Base-by-base conservation (phyloP, 305 asterid genomes). In the Ajuga reptans region DNA sequence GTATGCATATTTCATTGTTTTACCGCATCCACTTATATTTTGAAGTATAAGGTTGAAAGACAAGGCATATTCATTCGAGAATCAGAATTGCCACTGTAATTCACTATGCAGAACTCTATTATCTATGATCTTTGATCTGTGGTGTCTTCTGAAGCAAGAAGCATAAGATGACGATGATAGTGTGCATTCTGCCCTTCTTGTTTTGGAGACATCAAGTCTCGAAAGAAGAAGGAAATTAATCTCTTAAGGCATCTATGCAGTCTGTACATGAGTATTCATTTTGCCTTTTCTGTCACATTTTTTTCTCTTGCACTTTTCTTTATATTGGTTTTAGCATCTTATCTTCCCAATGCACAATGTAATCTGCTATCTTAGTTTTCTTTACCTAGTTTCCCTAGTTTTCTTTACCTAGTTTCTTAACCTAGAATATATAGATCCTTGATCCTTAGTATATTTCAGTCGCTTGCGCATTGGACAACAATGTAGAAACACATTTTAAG, bases 131-230 rank as follows among this genome's bases (percentile, higher is more conserved):
- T 62, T 18, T 27, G 15, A 9, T 7, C 50, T 15, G 55, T 24
- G 56, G 45, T 50, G 41, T 54, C 29, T 45, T 34, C 72, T 55
- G 41, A 61, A 77, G 42, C 50, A 34, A 54, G 52, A 60, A 47
- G 37, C 58, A 74, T 5, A 17, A 50, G 50, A 17, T 31, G 21
- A 63, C 14, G 70, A 27, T 41, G 50, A 43, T 31, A 29, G 46
- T 16, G 14, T 29, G 8, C 21, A 34, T 24, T 43, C 41, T 27
- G 15, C 12, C 51, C 49, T 58, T 64, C 18, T 50, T 54, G 39
- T 66, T 45, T 73, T 66, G n/a, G 21, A 50, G 50, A 10, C 56
- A 43, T 8, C 51, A 64, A 27, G 52, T 60, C 65, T 24, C 55
- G 10, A 31, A 41, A 49, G 14, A 6, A 75, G 41, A 16, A 50